Evolutionary conservation across 192 early-diverging fungal genomes (phyloP).

Genomic region (Linderina pennispora): DNA sequence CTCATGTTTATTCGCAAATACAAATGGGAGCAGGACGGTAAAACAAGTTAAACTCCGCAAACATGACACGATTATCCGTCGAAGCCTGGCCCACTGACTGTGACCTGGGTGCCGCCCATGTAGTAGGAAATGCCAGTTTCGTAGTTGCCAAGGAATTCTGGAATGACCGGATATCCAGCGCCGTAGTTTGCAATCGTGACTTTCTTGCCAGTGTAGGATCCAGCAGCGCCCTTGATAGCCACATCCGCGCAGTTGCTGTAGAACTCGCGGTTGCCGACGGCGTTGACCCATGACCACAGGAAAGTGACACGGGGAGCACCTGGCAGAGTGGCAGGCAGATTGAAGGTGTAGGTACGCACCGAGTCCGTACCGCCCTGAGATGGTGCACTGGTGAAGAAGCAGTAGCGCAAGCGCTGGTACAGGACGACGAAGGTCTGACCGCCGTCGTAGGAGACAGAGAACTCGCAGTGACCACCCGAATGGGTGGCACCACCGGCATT

Average conservation of each 20-base stretch:
- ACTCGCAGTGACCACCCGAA: conserved; percentile 49
- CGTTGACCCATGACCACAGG: conserved; percentile 66
- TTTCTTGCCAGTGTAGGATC: conserved; percentile 27
- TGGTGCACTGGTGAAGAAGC: conserved; percentile 11
- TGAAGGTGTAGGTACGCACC: conserved; percentile 13
- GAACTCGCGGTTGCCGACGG: conserved; percentile 58
- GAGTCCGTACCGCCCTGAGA: conserved; percentile 4
- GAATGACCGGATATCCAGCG: conserved; percentile 33
- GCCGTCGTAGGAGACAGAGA: conserved; percentile 46
- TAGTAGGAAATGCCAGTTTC: conserved; percentile 15
- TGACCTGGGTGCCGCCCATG: conserved; percentile 1
- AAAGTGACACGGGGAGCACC: conserved; percentile 25
- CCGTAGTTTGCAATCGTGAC: conserved; percentile 52
- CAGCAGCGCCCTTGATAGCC: conserved; percentile 12
- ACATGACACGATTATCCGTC: no score
- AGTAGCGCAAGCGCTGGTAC: conserved; percentile 21
- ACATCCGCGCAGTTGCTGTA: conserved; percentile 62
- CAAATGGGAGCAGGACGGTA: no score
- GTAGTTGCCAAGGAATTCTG: conserved; percentile 39
- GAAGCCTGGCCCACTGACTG: conserved; percentile 2
- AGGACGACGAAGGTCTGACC: conserved; percentile 37
- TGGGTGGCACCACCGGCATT: conserved; percentile 29
- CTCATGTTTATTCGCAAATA: no score
- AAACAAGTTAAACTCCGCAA: no score
- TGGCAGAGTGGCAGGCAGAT: conserved; percentile 18